These are phyloP conservation scores for Cardiospermum halicacabum DNA, from an alignment of 345 rosid species.

Conservation along the genomic window DNA sequence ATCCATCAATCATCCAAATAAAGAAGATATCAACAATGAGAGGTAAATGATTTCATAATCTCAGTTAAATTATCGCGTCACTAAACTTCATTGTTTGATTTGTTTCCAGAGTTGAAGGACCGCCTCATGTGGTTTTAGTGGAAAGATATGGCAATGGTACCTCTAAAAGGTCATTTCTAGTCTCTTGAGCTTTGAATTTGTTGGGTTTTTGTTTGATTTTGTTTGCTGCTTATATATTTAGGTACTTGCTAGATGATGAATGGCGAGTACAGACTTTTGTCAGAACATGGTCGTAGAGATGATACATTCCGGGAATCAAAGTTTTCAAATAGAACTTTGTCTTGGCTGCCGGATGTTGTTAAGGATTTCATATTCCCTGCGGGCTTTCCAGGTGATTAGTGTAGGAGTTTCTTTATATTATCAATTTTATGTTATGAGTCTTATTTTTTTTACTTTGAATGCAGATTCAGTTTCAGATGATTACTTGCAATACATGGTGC, in stretches of 20 bases:
- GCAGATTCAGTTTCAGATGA: slow-evolving; percentile 94
- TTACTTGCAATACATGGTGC: slow-evolving; percentile 83
- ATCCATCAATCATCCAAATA: slow-evolving; percentile 24
- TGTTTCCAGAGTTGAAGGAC: slow-evolving; percentile 24
- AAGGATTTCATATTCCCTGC: slow-evolving; percentile 76
- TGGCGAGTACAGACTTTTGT: slow-evolving; percentile 41
- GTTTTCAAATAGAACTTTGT: slow-evolving; percentile 27
- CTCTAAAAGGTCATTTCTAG: slow-evolving; percentile 48
- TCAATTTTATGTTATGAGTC: slow-evolving; percentile 11
- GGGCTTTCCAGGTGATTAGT: slow-evolving; percentile 71
- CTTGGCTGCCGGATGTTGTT: slow-evolving; percentile 60
- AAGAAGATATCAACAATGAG: slow-evolving; percentile 20
- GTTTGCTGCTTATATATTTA: slow-evolving; percentile 22
- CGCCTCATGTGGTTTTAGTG: slow-evolving; percentile 43
- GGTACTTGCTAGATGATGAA: slow-evolving; percentile 58
- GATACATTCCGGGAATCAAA: slow-evolving; percentile 21
- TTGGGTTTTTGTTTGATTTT: slow-evolving; percentile 16
- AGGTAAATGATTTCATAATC: slow-evolving; percentile 25
- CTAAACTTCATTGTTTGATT: neutral
- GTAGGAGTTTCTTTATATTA: neutral
- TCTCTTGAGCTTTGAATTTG: neutral
- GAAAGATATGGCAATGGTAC: slow-evolving; percentile 83
- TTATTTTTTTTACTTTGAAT: slow-evolving; percentile 5
- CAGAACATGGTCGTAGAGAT: slow-evolving; percentile 25
- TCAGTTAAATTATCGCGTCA: neutral